phyloP scores from a whole-genome alignment of 148 eudicot species.

The Suaeda aralocaspica region DNA sequence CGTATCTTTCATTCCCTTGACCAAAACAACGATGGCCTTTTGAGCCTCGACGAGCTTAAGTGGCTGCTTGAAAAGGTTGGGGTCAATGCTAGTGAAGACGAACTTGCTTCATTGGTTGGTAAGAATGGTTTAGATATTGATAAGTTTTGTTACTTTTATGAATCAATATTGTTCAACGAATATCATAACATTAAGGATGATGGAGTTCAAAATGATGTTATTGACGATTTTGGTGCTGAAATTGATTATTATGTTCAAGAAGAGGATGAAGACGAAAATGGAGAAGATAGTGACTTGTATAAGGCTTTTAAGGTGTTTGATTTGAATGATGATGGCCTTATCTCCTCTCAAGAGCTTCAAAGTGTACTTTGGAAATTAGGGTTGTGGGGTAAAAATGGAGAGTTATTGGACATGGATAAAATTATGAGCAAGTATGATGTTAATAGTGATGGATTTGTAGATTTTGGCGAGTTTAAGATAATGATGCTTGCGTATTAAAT shows the following conservation, averaged over 20 bases:
- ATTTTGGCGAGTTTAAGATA: conserved; percentile 68
- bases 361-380: conserved; percentile 53
- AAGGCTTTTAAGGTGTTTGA: conserved; percentile 73
- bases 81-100: conserved; percentile 26
- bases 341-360: conserved; percentile 55
- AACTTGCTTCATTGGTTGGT: conserved; percentile 38
- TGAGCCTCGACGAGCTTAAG: conserved; percentile 49
- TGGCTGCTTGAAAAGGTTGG: conserved; percentile 42
- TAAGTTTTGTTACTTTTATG: conserved; percentile 40
- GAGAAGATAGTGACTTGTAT: conserved; percentile 27
- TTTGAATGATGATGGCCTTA: conserved; percentile 60
- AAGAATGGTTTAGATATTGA: conserved; percentile 29
- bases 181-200: background rate
- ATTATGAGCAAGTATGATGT: conserved; percentile 49
- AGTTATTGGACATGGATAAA: conserved; percentile 40
- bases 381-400: conserved; percentile 39
- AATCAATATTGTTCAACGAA: conserved; percentile 18
- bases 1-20: conserved; percentile 50
- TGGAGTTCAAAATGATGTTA: background rate
- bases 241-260: background rate
- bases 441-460: conserved; percentile 63
- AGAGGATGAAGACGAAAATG: background rate
- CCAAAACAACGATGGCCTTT: conserved; percentile 43
- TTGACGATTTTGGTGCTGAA: background rate
- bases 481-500: conserved; percentile 53